A percentile compares a stretch with the other conserved stretches of the same genome.
phyloP scores from a whole-genome alignment of 495 filamentous ascomycete species.

The Lasiosphaeria ovina region DNA sequence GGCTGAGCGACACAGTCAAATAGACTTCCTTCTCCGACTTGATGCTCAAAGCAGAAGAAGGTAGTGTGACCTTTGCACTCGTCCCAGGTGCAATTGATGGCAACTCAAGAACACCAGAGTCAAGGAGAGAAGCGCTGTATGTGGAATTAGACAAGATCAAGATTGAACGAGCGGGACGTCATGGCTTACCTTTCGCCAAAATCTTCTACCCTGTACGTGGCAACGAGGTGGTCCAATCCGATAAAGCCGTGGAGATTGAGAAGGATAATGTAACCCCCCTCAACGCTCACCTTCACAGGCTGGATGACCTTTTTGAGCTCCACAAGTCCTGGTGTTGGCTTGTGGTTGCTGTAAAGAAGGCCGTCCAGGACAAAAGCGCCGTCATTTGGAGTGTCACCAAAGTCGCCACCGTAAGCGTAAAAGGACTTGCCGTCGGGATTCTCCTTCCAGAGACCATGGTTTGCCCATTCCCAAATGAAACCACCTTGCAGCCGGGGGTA shows the following conservation, averaged over 20 bases:
- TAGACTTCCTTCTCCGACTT: slow-evolving; percentile 17
- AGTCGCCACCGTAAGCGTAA: slow-evolving; percentile 68
- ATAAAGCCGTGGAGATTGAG: slow-evolving; percentile 55
- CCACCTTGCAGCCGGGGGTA: slow-evolving; percentile 63
- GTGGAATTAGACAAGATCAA: neutral
- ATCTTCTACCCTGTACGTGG: slow-evolving; percentile 20
- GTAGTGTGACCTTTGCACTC: slow-evolving; percentile 9
- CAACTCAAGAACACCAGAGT: slow-evolving; percentile 19
- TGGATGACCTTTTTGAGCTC: slow-evolving; percentile 63
- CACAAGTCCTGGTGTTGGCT: slow-evolving; percentile 55
- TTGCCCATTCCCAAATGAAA: slow-evolving; percentile 74
- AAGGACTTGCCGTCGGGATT: slow-evolving; percentile 49
- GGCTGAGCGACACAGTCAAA: slow-evolving; percentile 23
- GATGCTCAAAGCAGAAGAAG: neutral
- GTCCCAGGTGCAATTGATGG: slow-evolving; percentile 17
- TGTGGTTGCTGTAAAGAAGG: slow-evolving; percentile 56
- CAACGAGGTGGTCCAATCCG: slow-evolving; percentile 44
- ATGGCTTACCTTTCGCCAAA: slow-evolving; percentile 19
- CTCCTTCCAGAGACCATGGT: slow-evolving; percentile 60
- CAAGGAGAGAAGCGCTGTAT: slow-evolving; percentile 12
- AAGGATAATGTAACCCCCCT: slow-evolving; percentile 30
- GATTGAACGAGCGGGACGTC: neutral
- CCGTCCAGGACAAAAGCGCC: slow-evolving; percentile 67
- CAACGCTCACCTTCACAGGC: slow-evolving; percentile 44
- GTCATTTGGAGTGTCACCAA: slow-evolving; percentile 64